Conservation (phyloP, 768 basidiomycete species). For the Kwoniella sp. region DNA sequence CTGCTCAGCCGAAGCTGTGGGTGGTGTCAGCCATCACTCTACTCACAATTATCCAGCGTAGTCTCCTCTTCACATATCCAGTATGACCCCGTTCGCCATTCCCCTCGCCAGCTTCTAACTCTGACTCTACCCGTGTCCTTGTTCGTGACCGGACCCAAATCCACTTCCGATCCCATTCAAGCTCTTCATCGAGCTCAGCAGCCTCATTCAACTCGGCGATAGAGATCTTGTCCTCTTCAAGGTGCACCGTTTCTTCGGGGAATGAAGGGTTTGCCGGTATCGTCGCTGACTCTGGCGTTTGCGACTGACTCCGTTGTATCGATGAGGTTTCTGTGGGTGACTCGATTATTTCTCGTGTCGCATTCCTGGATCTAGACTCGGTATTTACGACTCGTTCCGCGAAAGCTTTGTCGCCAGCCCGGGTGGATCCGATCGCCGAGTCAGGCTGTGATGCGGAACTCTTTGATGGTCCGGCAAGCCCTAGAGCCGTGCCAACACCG, state of each 20-base stretch:
- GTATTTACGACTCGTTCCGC: too few relatives aligned
- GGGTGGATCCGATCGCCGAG: too few relatives aligned
- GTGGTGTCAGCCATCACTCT: too few relatives aligned
- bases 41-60: conserved; percentile 42
- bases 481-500: conserved; percentile 33
- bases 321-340: too few relatives aligned
- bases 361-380: not conserved
- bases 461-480: conserved; percentile 12
- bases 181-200: conserved; percentile 24
- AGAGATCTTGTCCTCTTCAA: conserved; percentile 12
- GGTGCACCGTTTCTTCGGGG: conserved; percentile 8
- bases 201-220: conserved; percentile 33
- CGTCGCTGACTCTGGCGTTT: too few relatives aligned
- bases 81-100: not conserved
- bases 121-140: not conserved
- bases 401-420: too few relatives aligned
- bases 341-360: too few relatives aligned
- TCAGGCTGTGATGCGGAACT: too few relatives aligned
- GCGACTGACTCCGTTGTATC: too few relatives aligned
- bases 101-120: too few relatives aligned
- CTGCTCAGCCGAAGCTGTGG: too few relatives aligned
- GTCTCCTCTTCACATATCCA: conserved; percentile 10
- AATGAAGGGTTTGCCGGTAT: too few relatives aligned
- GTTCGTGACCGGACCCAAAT: conserved; percentile 14
- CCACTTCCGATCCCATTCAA: conserved; percentile 27